phyloP scores from a whole-genome alignment of 2,329 filamentous ascomycete species.

The Sordariomycetes sp. region DNA sequence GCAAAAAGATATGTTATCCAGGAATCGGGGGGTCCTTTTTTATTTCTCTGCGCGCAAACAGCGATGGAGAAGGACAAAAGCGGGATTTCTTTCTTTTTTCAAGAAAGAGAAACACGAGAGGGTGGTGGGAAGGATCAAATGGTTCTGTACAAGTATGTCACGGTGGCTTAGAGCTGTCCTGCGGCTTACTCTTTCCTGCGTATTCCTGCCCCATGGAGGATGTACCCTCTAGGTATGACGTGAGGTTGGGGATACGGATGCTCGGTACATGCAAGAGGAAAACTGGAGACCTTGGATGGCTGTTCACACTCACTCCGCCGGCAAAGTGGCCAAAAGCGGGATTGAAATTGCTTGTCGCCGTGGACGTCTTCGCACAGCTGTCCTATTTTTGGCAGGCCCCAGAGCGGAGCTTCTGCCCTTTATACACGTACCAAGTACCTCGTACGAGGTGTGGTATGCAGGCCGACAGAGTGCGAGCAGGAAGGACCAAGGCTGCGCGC shows the following conservation, averaged over 20 bases:
- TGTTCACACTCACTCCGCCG: neutral
- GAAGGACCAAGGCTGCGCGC: too few relatives aligned
- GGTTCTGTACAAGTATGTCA: neutral
- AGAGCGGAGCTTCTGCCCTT: too few relatives aligned
- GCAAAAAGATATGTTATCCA: neutral
- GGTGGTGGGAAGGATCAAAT: neutral
- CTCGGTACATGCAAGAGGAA: neutral
- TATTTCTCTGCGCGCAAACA: neutral
- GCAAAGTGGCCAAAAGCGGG: too few relatives aligned
- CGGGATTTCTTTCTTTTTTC: neutral
- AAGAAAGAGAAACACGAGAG: neutral
- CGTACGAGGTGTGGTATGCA: too few relatives aligned
- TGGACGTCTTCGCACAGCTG: too few relatives aligned
- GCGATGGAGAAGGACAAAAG: neutral
- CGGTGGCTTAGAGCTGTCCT: neutral
- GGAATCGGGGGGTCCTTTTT: neutral
- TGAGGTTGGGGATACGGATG: neutral
- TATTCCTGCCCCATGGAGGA: neutral
- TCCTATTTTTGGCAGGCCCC: too few relatives aligned
- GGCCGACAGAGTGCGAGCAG: too few relatives aligned
- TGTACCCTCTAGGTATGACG: neutral
- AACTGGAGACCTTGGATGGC: neutral
- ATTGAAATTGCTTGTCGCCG: too few relatives aligned
- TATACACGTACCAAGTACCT: too few relatives aligned
- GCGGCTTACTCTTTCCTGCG: neutral